Conservation (phyloP, 1,284 basidiomycete species). For the Takashimella tepidaria region DNA sequence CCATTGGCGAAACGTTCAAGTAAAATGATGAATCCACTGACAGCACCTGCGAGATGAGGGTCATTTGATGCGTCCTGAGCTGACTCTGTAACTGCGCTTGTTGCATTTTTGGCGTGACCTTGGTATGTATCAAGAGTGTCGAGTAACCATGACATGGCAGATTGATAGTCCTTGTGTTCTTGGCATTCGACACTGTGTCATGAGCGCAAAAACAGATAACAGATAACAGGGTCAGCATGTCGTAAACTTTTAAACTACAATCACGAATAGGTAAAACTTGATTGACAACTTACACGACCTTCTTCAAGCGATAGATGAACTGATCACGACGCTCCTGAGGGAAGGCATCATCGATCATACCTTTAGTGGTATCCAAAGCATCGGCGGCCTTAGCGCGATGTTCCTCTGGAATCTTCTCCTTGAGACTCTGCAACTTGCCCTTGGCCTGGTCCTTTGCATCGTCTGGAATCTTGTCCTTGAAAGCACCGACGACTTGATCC, state of each 20-base stretch:
- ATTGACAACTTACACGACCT: conserved; percentile 65
- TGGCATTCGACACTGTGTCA: conserved; percentile 64
- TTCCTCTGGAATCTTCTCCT: conserved; percentile 51
- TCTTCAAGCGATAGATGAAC: conserved; percentile 45
- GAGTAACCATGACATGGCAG: conserved; percentile 71
- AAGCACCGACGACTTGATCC: conserved; percentile 39
- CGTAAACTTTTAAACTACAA: not conserved
- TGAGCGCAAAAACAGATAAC: not conserved
- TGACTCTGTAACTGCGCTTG: conserved; percentile 45
- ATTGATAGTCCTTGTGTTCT: conserved; percentile 84
- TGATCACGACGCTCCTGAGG: conserved; percentile 73
- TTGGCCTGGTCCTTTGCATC: conserved; percentile 55
- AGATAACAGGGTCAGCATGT: too few species aligned
- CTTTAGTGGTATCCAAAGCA: conserved; percentile 53
- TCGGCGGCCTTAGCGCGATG: conserved; percentile 25
- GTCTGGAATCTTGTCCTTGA: conserved; percentile 38
- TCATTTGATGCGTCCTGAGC: conserved; percentile 53
- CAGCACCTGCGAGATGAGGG: conserved; percentile 56
- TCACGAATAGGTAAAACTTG: too few species aligned
- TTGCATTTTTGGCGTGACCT: conserved; percentile 52
- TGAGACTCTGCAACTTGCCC: conserved; percentile 48
- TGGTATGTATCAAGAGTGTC: conserved; percentile 70
- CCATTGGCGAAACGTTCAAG: conserved; percentile 89
- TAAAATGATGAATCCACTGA: conserved; percentile 60
- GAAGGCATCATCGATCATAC: conserved; percentile 78